A percentile compares a stretch with the other conserved stretches of the same genome.
These are phyloP conservation scores for Taphrina wiesneri DNA, from an alignment of 1,139 yeast genomes.

Conservation along the genomic window DNA sequence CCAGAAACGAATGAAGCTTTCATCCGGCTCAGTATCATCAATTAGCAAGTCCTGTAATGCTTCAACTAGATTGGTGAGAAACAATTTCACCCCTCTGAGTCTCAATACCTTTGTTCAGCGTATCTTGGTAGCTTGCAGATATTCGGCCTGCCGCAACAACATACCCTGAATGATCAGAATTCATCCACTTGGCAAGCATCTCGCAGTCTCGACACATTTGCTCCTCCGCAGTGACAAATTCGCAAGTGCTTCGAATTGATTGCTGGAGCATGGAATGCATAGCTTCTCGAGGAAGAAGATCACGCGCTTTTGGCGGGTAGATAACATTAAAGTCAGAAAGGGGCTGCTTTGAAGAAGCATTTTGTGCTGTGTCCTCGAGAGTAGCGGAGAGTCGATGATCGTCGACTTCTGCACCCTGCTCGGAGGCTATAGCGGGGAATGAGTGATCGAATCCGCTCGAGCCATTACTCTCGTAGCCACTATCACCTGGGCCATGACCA, in stretches of 20 bases:
- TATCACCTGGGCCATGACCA: not conserved
- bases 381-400: not conserved
- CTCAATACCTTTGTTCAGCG: not conserved
- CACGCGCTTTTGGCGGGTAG: not conserved
- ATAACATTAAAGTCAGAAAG: constrained; percentile 1
- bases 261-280: not conserved
- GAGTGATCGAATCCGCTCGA: not conserved
- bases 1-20: not conserved
- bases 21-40: not conserved
- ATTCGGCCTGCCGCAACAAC: too few species aligned
- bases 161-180: not conserved
- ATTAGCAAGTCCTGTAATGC: not conserved
- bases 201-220: not conserved
- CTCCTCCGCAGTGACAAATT: not conserved
- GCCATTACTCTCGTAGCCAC: not conserved
- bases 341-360: not conserved
- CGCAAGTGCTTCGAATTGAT: not conserved
- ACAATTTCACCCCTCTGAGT: not conserved
- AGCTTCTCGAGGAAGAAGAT: not conserved
- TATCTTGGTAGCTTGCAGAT: not conserved
- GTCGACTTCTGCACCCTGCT: not conserved
- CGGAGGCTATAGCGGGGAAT: not conserved
- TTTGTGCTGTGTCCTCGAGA: not conserved
- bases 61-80: not conserved
- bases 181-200: not conserved